phyloP scores from a whole-genome alignment of 495 filamentous ascomycete genomes.

The Glonium stellatum region DNA sequence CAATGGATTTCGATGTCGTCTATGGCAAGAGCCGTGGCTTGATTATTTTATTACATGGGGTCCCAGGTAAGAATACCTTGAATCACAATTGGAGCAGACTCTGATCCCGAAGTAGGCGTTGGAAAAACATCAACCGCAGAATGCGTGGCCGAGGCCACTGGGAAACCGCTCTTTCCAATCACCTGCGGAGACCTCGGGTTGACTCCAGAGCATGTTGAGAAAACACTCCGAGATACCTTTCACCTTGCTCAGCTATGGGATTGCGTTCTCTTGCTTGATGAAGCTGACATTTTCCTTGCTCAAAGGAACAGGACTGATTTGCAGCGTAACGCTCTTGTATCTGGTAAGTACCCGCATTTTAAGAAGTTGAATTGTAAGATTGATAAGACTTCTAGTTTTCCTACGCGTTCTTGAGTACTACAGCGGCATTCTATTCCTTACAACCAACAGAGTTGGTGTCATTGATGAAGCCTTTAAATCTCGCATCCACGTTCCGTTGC shows the following conservation, averaged over 20 bases:
- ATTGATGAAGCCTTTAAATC: slow-evolving; percentile 47
- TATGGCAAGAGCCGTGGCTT: slow-evolving; percentile 14
- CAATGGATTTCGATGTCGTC: slow-evolving; percentile 14
- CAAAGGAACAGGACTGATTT: slow-evolving; percentile 5
- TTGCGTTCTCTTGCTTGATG: slow-evolving; percentile 9
- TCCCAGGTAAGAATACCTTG: slow-evolving; percentile 8
- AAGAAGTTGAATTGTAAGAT: not conserved
- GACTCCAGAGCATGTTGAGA: slow-evolving; percentile 5
- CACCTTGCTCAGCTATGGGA: slow-evolving; percentile 7
- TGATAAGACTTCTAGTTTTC: not conserved
- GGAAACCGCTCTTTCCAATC: slow-evolving; percentile 13
- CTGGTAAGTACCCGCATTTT: not conserved
- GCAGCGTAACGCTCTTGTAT: slow-evolving; percentile 21
- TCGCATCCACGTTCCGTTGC: slow-evolving; percentile 44
- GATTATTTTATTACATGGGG: slow-evolving; percentile 17
- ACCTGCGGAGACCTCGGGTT: slow-evolving; percentile 16
- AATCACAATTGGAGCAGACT: not conserved
- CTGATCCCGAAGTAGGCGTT: not conserved
- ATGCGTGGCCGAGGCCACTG: slow-evolving; percentile 13
- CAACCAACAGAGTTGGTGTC: slow-evolving; percentile 49
- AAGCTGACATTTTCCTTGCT: slow-evolving; percentile 1
- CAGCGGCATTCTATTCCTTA: slow-evolving; percentile 51
- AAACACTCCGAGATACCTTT: slow-evolving; percentile 1
- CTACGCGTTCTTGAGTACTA: slow-evolving; percentile 54
- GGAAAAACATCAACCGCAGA: slow-evolving; percentile 20